A percentile compares a stretch with the other conserved stretches of the same genome.
Evolutionary conservation across 2,329 filamentous ascomycete species (phyloP).

Genomic region (Hypomyces perniciosus): DNA sequence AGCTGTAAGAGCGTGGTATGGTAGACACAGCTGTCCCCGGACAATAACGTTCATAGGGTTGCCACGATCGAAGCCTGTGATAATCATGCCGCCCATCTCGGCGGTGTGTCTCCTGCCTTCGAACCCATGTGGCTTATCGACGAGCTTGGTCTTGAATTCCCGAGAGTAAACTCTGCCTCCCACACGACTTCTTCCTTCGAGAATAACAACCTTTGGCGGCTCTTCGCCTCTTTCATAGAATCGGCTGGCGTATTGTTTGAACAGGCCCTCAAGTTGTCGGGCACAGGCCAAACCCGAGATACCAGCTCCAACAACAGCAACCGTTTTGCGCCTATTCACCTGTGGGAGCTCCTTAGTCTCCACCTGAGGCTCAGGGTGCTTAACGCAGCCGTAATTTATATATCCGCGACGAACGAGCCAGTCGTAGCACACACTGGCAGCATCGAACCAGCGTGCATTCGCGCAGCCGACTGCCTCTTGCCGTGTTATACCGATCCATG

Average conservation of each 20-base stretch:
- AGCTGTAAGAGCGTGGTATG: constrained; percentile 75
- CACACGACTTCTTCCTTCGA: constrained; percentile 82
- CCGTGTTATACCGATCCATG: constrained; percentile 71
- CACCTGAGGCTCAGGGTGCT: constrained; percentile 46
- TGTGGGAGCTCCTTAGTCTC: constrained; percentile 32
- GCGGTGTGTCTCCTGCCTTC: constrained; percentile 66
- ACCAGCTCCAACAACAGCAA: constrained; percentile 88
- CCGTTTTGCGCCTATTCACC: constrained; percentile 55
- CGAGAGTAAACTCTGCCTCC: constrained; percentile 92
- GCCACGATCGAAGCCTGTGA: constrained; percentile 92
- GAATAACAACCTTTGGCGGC: constrained; percentile 66
- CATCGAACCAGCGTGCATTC: constrained; percentile 80
- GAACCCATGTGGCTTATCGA: constrained; percentile 44
- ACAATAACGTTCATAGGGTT: constrained; percentile 91
- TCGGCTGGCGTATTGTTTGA: constrained; percentile 68
- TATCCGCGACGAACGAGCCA: constrained; percentile 89
- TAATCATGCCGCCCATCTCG: constrained; percentile 97
- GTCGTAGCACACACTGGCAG: constrained; percentile 82
- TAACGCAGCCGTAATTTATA: constrained; percentile 92
- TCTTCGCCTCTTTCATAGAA: constrained; percentile 61
- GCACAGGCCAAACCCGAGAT: constrained; percentile 90
- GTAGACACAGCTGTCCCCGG: constrained; percentile 79
- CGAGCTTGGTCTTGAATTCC: constrained; percentile 54
- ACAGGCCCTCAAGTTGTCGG: constrained; percentile 81
- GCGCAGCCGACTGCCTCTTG: constrained; percentile 89